These are phyloP conservation scores for Globisporangium parvum DNA, from an alignment of 352 stramenopile genomes.

Conservation along the genomic window DNA sequence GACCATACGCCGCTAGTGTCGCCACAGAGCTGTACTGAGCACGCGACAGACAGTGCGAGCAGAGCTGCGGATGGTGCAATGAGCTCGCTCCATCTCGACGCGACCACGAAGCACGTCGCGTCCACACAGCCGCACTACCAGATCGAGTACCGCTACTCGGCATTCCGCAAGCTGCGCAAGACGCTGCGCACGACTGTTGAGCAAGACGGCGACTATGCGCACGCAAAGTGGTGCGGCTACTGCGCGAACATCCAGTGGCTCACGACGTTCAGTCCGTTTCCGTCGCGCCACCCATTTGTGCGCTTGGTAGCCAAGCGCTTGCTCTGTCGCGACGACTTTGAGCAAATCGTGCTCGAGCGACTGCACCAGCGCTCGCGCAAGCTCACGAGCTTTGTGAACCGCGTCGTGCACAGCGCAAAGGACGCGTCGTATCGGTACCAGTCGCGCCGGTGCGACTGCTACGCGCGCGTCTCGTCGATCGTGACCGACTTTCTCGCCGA, in stretches of 20 bases:
- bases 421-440: constrained; percentile 47
- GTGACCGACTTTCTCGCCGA: constrained; percentile 52
- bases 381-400: constrained; percentile 36
- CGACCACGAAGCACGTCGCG: too few species aligned
- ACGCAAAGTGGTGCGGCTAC: constrained; percentile 54
- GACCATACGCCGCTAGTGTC: too few species aligned
- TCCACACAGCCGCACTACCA: constrained; percentile 22
- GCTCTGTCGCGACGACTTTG: background rate
- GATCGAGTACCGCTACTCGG: constrained; percentile 44
- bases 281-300: constrained; percentile 28
- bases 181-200: constrained; percentile 22
- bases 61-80: too few species aligned
- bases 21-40: too few species aligned
- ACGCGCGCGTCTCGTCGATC: constrained; percentile 35
- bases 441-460: constrained; percentile 36
- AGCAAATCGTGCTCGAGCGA: constrained; percentile 14
- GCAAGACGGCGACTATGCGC: constrained; percentile 19
- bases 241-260: constrained; percentile 42
- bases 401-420: constrained; percentile 35
- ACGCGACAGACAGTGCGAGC: too few species aligned
- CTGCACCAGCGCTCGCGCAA: constrained; percentile 21
- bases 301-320: constrained; percentile 15
- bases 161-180: constrained; percentile 41
- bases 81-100: too few species aligned
- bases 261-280: constrained; percentile 30